These are phyloP conservation scores for Ceratobasidium sp. DNA, from an alignment of 1,284 basidiomycete species.

Conservation along the genomic window DNA sequence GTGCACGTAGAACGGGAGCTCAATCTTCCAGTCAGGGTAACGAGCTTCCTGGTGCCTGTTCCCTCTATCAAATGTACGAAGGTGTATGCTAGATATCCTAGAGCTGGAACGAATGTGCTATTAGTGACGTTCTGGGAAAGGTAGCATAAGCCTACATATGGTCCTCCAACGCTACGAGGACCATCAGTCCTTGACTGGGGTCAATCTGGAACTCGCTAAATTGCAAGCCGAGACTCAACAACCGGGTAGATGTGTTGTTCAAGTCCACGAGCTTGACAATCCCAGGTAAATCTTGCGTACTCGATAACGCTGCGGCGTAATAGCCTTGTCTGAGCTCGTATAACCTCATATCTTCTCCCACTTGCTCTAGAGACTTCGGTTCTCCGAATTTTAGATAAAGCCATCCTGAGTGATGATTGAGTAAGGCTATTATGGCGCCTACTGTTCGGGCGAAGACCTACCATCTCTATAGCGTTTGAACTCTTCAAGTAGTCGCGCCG, in stretches of 20 bases:
- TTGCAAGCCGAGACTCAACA: slow-evolving; percentile 8
- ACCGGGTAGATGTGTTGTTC: neutral
- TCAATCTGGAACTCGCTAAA: slow-evolving; percentile 41
- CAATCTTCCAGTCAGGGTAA: slow-evolving; percentile 31
- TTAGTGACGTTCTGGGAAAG: neutral
- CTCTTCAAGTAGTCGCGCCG: slow-evolving; percentile 5
- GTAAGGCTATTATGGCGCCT: neutral
- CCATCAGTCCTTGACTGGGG: slow-evolving; percentile 24
- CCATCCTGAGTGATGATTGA: slow-evolving; percentile 16
- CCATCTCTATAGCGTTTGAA: slow-evolving; percentile 27
- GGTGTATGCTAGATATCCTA: slow-evolving; percentile 12
- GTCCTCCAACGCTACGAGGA: slow-evolving; percentile 4
- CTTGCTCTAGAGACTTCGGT: neutral
- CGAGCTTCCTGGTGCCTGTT: neutral
- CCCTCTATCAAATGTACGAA: neutral
- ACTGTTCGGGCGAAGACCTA: neutral
- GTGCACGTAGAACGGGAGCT: slow-evolving; percentile 21
- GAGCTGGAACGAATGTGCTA: neutral
- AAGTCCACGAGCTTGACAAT: slow-evolving; percentile 18
- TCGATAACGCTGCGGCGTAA: slow-evolving; percentile 29
- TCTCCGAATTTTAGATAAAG: slow-evolving; percentile 27
- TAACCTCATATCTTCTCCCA: slow-evolving; percentile 20
- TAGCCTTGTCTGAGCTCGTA: slow-evolving; percentile 33
- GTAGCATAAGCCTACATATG: neutral
- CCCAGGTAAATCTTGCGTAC: slow-evolving; percentile 1